Evolutionary conservation across 495 filamentous ascomycete species (phyloP), one percentile per base, ranked within the genome.

Genomic region (Xylaria castorea): DNA sequence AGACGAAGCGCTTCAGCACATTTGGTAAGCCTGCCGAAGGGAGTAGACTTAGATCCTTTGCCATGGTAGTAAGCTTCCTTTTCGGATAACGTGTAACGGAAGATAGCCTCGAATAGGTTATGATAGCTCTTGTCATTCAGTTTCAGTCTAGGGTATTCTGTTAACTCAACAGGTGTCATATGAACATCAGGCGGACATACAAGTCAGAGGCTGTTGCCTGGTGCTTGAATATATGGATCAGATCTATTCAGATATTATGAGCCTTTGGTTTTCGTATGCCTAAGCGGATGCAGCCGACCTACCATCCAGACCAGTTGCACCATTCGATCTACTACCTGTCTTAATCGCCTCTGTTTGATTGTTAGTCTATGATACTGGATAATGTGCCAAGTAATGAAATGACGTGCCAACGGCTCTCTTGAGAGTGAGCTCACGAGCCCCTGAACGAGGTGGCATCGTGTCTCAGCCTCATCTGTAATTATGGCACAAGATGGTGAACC

Each of bases 71-170:
- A 93, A 30, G 82, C 72, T 34, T 90, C 84, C 76, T 91, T 92
- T 71, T 98, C 94, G 14, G 83, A 76, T 25, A 90, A 83, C 9
- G 89, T 82, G 73, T 89, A 90, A 48, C 86, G 84, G 76, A 98
- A 98, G 20, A 99, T 81, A 0, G 89, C 88, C 76, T 98, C 94
- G 73, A 91, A 94, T 36, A 98, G 90, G 61, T 87, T 87, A 76
- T 97, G 92, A 76, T 92, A 97, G 22, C 87, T 88, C 74, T 92
- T 92, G 78, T 97, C 94, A 62, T 87, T 89, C 32, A 85, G 76
- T 3, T 72, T 74, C 32, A 76, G 76, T 44, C 73, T 78, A 57
- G 46, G 44, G 34, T n/a, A 60, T 70, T 18, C 25, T 44, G 76
- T 80, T 61, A 81, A 73, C 53, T 48, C 67, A 50, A 18, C 9